Percentiles rank a stretch among this genome's conserved stretches.
phyloP scores from a whole-genome alignment of 345 rosid species.

The Eucalyptus virginea region DNA sequence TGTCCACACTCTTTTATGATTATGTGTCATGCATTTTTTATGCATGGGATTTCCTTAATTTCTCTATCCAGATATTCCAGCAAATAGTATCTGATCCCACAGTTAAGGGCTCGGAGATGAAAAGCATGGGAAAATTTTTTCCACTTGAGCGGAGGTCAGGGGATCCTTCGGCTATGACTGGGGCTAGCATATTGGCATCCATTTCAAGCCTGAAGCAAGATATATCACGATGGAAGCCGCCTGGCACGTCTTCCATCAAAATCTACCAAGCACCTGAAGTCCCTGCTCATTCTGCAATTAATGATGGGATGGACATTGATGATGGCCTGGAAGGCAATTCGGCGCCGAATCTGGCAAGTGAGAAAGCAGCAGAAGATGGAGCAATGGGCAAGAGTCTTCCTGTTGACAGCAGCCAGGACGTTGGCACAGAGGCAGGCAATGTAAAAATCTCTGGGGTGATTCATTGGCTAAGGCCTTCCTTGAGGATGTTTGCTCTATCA shows the following conservation, averaged over 20 bases:
- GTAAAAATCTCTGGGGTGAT: conserved; percentile 61
- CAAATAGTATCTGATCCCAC: conserved; percentile 39
- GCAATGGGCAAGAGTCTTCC: conserved; percentile 27
- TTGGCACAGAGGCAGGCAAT: conserved; percentile 55
- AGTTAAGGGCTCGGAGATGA: conserved; percentile 39
- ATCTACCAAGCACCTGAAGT: conserved; percentile 28
- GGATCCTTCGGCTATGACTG: conserved; percentile 65
- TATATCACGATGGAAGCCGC: conserved; percentile 44
- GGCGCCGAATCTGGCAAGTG: conserved; percentile 25
- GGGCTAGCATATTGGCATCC: conserved; percentile 70
- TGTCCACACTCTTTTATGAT: neutral
- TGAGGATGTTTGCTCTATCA: conserved; percentile 49
- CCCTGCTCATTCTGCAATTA: conserved; percentile 38
- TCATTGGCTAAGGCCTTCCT: conserved; percentile 55
- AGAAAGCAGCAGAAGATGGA: conserved; percentile 55
- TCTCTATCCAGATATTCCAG: conserved; percentile 56
- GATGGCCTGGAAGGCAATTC: conserved; percentile 56
- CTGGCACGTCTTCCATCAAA: conserved; percentile 32
- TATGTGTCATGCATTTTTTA: neutral
- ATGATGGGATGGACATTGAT: conserved; percentile 39
- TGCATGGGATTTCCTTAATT: conserved; percentile 27
- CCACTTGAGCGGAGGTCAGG: conserved; percentile 57
- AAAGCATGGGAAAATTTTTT: conserved; percentile 30
- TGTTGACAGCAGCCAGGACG: conserved; percentile 46
- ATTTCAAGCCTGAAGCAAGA: conserved; percentile 52